Base-by-base conservation (phyloP, 1,284 basidiomycete genomes). In the Cutaneotrichosporon sp. region DNA sequence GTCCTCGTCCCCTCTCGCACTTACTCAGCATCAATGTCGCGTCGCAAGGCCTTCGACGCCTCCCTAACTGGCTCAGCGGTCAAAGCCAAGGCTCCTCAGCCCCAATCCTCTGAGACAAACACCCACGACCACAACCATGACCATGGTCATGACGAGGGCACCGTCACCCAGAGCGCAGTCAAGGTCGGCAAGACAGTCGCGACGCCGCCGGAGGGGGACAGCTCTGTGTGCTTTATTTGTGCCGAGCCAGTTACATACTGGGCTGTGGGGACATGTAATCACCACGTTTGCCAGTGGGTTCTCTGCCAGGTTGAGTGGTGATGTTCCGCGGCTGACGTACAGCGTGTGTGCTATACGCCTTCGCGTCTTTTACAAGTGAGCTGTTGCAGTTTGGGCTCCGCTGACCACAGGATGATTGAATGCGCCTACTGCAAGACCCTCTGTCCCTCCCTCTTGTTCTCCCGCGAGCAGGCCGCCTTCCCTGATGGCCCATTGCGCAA, bases 341-440 rank as follows among this genome's bases (percentile, higher is more conserved):
- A 75, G 74, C 75, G 85, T 96, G 51, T 98, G 94, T 68, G 86
- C 90, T 1, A 76, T 97, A 45, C 82, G 94, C n/a, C 76, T 98
- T 24, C 78, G 92, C 26, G 91, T 90, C 1, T 79, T 98, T 52
- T 98, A 97, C 80, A 97, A 97, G 72, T 75, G 44, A 61, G 68
- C 24, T 35, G 20, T 26, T 19, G 8, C 12, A 7, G 11, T n/a
- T 19, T 11, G 41, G 9, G 9, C 27, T 22, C 19, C 10, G 37
- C 25, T 32, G 26, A 29, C 8, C 9, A 14, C 46, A 75, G 72
- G 77, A 89, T 87, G 69, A 77, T 77, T 51, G 89, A 94, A 14
- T 98, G 94, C 72, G 91, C 93, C 2, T 96, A 96, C 71, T 98
- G 96, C 81, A 98, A 97, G 87, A 85, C 86, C 63, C 81, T 86